Evolutionary conservation across 441 rosid species (phyloP).

Genomic region (Geranium incanum): DNA sequence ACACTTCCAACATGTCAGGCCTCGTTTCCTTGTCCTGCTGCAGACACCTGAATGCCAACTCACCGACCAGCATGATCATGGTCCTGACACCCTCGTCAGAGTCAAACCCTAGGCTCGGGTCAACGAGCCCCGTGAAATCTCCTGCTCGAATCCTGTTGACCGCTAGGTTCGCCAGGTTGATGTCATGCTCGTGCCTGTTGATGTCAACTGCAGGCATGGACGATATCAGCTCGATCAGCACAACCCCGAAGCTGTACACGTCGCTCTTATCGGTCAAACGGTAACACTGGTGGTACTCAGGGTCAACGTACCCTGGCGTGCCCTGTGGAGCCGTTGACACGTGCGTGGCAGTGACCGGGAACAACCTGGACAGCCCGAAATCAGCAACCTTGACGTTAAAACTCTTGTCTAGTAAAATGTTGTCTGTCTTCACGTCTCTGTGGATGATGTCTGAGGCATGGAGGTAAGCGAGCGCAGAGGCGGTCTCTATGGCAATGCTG

Average conservation of each 20-base stretch:
- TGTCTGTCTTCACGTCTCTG: conserved; percentile 22
- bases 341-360: conserved; percentile 50
- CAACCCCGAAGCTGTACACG: conserved; percentile 77
- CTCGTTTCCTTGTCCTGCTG: conserved; percentile 62
- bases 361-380: conserved; percentile 59
- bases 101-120: conserved; percentile 41
- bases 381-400: conserved; percentile 63
- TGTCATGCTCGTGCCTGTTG: conserved; percentile 44
- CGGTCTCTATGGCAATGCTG: too few species aligned
- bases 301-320: conserved; percentile 74
- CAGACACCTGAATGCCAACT: conserved; percentile 56
- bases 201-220: conserved; percentile 74
- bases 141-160: conserved; percentile 46
- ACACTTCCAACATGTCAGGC: conserved; percentile 58
- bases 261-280: conserved; percentile 67
- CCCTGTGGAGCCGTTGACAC: conserved; percentile 80
- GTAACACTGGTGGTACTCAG: conserved; percentile 58
- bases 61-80: conserved; percentile 54
- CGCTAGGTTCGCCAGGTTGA: conserved; percentile 60
- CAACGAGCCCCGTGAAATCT: conserved; percentile 46
- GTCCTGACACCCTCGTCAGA: conserved; percentile 33
- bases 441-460: conserved; percentile 43
- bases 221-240: conserved; percentile 63
- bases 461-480: too few species aligned
- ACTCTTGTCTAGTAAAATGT: conserved; percentile 38